A percentile compares a stretch with the other conserved stretches of the same genome.
phyloP scores from a whole-genome alignment of 371 early-diverging fungal species.

The Mucor velutinosus region DNA sequence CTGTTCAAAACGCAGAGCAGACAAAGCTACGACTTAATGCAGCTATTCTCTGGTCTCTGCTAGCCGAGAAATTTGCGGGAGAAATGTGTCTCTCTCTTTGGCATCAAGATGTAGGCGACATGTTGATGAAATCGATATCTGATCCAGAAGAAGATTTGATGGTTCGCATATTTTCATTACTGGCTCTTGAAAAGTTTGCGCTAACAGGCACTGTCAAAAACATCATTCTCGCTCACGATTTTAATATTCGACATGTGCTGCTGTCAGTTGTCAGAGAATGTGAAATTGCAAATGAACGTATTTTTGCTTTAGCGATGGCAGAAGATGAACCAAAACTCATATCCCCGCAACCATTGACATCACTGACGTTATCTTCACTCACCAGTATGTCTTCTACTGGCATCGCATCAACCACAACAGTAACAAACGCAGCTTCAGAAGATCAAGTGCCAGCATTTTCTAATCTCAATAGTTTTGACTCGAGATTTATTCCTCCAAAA shows the following conservation, averaged over 20 bases:
- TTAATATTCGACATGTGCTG: slow-evolving; percentile 30
- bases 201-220: slow-evolving; percentile 41
- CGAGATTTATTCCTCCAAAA: slow-evolving; percentile 38
- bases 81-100: slow-evolving; percentile 42
- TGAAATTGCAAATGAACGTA: slow-evolving; percentile 31
- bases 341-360: neutral
- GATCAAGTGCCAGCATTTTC: slow-evolving; percentile 9
- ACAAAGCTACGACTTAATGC: slow-evolving; percentile 34
- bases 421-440: neutral
- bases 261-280: slow-evolving; percentile 35
- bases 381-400: neutral
- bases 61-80: slow-evolving; percentile 53
- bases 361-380: neutral
- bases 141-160: slow-evolving; percentile 34
- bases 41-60: slow-evolving; percentile 40
- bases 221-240: slow-evolving; percentile 29
- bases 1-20: slow-evolving; percentile 6
- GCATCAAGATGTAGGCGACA: slow-evolving; percentile 38
- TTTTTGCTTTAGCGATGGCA: slow-evolving; percentile 13
- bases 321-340: slow-evolving; percentile 3
- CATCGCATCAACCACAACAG: too few relatives aligned
- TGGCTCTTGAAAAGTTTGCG: slow-evolving; percentile 54
- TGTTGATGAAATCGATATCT: slow-evolving; percentile 30
- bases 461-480: slow-evolving; percentile 10
- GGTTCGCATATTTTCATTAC: slow-evolving; percentile 40